Evolutionary conservation across 2,329 filamentous ascomycete species (phyloP).

Genomic region (Colletotrichum cuscutae): DNA sequence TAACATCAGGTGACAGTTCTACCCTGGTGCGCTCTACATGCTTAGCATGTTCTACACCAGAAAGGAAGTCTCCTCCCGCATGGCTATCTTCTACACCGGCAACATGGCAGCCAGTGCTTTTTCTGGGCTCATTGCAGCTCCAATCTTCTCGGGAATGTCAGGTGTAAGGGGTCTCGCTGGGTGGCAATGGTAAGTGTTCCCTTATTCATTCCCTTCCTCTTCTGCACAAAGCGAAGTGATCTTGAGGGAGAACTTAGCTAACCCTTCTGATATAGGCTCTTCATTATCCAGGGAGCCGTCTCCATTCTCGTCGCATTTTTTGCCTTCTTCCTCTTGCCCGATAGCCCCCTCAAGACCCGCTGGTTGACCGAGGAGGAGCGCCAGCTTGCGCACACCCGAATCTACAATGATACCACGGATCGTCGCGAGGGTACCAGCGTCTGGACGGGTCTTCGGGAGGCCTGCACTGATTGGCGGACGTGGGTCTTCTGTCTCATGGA

Average conservation of each 20-base stretch:
- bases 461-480: slow-evolving; percentile 55
- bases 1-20: slow-evolving; percentile 15
- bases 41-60: slow-evolving; percentile 36
- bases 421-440: slow-evolving; percentile 52
- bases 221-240: not conserved
- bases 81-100: slow-evolving; percentile 56
- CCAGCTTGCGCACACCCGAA: slow-evolving; percentile 49
- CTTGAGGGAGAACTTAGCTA: too few relatives aligned
- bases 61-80: slow-evolving; percentile 41
- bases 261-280: slow-evolving; percentile 41
- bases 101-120: slow-evolving; percentile 56
- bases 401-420: slow-evolving; percentile 43
- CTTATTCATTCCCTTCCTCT: not conserved
- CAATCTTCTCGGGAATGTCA: slow-evolving; percentile 54
- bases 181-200: slow-evolving; percentile 52
- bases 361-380: slow-evolving; percentile 54
- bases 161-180: slow-evolving; percentile 48
- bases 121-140: slow-evolving; percentile 55
- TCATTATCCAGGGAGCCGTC: slow-evolving; percentile 53
- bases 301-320: slow-evolving; percentile 48
- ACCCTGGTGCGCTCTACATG: slow-evolving; percentile 36
- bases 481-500: slow-evolving; percentile 63
- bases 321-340: slow-evolving; percentile 51
- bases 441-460: slow-evolving; percentile 54
- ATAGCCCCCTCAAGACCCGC: slow-evolving; percentile 49